These are phyloP conservation scores for Artemisia annua DNA, from an alignment of 129 eudicot species.

Conservation along the genomic window DNA sequence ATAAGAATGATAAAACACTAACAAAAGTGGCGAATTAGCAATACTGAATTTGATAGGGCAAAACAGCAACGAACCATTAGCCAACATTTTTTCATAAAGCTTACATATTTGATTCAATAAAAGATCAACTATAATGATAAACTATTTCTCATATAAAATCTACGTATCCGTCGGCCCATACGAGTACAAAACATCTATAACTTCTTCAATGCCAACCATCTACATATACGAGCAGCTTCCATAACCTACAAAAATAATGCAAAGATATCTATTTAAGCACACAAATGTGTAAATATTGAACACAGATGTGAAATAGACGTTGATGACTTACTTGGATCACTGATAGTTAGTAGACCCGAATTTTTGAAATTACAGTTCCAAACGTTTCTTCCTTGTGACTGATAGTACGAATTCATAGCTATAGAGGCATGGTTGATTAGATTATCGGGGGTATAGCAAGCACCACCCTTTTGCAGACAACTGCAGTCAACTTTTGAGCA, in stretches of 20 bases:
- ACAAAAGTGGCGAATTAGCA: neutral
- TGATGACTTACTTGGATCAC: constrained; percentile 71
- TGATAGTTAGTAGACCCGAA: constrained; percentile 52
- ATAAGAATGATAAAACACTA: too few species aligned
- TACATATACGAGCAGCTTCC: constrained; percentile 52
- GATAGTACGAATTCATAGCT: constrained; percentile 82
- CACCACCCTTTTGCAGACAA: constrained; percentile 53
- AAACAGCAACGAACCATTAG: neutral
- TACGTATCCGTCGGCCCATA: neutral
- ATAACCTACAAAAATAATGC: constrained; percentile 49
- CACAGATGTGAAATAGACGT: neutral
- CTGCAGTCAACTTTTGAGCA: constrained; percentile 67
- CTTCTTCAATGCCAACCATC: constrained; percentile 22
- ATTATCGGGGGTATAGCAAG: constrained; percentile 60
- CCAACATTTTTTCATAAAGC: constrained; percentile 2
- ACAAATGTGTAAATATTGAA: neutral
- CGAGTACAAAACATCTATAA: constrained; percentile 11
- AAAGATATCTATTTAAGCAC: constrained; percentile 10
- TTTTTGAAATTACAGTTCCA: constrained; percentile 67
- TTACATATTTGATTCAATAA: constrained; percentile 5
- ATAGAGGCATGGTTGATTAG: constrained; percentile 73
- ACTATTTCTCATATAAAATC: neutral
- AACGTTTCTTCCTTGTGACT: constrained; percentile 55
- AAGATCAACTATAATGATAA: neutral
- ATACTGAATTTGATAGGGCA: neutral